Evolutionary conservation across 2,329 filamentous ascomycete genomes (phyloP).

Genomic region (Pestalotiopsis sp.): DNA sequence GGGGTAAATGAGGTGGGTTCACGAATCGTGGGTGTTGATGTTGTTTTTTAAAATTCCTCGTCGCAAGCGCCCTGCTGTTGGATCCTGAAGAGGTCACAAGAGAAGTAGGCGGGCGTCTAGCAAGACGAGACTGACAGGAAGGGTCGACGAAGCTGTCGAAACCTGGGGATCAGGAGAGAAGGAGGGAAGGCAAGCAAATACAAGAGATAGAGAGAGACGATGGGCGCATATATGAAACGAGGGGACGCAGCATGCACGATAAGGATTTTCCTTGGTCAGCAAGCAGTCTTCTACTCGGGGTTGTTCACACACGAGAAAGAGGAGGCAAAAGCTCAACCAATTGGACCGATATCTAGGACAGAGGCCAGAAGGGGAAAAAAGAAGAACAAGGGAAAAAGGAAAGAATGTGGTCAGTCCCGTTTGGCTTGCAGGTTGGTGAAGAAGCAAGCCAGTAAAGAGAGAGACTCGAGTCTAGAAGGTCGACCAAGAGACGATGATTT

Average conservation of each 20-base stretch:
- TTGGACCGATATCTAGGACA: constrained; percentile 17
- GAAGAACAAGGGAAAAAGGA: constrained; percentile 14
- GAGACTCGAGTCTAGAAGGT: not conserved
- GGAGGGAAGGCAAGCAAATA: constrained; percentile 3
- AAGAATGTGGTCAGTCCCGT: constrained; percentile 2
- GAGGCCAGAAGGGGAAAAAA: constrained; percentile 16
- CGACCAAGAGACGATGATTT: constrained; percentile 3
- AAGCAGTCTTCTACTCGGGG: not conserved
- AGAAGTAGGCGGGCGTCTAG: not conserved
- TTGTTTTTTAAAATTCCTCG: not conserved
- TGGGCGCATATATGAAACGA: constrained; percentile 18
- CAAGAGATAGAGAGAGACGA: constrained; percentile 4
- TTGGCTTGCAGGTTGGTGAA: constrained; percentile 22
- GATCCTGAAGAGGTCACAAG: not conserved
- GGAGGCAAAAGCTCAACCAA: constrained; percentile 19
- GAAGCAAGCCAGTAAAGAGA: constrained; percentile 14
- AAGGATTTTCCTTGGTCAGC: constrained; percentile 6
- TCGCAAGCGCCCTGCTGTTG: not conserved
- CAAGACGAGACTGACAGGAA: not conserved
- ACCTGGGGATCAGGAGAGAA: not conserved
- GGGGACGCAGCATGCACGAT: constrained; percentile 5
- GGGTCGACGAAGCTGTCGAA: not conserved
- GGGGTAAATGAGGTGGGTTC: not conserved
- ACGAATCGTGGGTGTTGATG: constrained; percentile 1
- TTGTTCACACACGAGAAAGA: constrained; percentile 6